Evolutionary conservation across 768 basidiomycete genomes (phyloP), one percentile per base, ranked within the genome.

Genomic region (Lyophyllum decastes): DNA sequence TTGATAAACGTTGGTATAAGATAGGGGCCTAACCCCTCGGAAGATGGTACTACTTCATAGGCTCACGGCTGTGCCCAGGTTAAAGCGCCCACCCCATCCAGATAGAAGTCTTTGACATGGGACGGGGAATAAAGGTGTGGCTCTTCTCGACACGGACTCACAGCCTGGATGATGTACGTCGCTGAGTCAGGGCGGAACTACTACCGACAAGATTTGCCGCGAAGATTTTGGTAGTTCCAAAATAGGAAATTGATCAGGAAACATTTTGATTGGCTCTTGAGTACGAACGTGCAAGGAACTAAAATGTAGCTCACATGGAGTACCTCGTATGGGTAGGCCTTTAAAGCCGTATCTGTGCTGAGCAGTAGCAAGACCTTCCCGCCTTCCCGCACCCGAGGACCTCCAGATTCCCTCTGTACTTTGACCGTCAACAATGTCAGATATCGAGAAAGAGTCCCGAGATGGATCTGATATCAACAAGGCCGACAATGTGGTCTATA

Each of bases 371-470:
- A 48, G 25, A 33, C 38, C 4, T 38, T 46, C 49, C 41, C 50
- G 50, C 52, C n/a, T 40, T 38, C 52, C 57, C 19, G 38, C 24
- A 26, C n/a, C n/a, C 40, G 47, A 53, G 61, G 54, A 57, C 48
- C 21, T 45, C 35, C 25, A 47, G 26, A 30, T 30, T 17, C 26
- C 40, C 40, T 38, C 41, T 49, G 26, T 48, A 19, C 44, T 33
- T 14, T 14, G 52, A 56, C 57, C 38, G 17, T 51, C 48, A n/a
- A 59, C 54, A 27, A 67, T 64, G 64, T 61, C 58, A 61, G 60
- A 76, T 73, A 73, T 66, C 51, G 78, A 79, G 64, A 78, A 78
- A 63, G 64, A 61, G 43, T 75, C 76, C 22, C 67, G 69, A 46
- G 67, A 70, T 22, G 71, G 66, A 33, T 76, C 77, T 7, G 65